Percentiles rank a stretch among this genome's conserved stretches.
Conservation (phyloP, 2,329 filamentous ascomycete genomes). For the Pseudomassariella vexata region DNA sequence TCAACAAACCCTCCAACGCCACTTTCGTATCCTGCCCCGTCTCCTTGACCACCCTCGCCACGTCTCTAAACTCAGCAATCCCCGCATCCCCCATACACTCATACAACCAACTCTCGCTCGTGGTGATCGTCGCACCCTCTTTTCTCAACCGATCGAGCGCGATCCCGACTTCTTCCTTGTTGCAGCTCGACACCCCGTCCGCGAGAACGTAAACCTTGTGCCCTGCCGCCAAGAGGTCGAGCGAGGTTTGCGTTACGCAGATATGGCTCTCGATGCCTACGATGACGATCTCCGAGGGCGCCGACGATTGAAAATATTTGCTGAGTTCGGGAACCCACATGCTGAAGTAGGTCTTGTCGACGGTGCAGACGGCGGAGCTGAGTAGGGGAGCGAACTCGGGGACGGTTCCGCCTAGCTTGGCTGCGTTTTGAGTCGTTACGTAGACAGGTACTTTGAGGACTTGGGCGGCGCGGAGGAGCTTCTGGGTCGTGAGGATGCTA, state of each 20-base stretch:
- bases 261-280: constrained; percentile 93
- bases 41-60: constrained; percentile 76
- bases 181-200: constrained; percentile 85
- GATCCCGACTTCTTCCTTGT: constrained; percentile 72
- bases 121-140: constrained; percentile 75
- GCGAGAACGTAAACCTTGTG: constrained; percentile 83
- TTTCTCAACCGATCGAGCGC: constrained; percentile 70
- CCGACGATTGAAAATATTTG: constrained; percentile 22
- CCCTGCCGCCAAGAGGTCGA: constrained; percentile 70
- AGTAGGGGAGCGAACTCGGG: constrained; percentile 58
- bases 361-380: constrained; percentile 45
- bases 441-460: constrained; percentile 72
- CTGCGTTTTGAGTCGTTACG: constrained; percentile 78
- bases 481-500: constrained; percentile 61
- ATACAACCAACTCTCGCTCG: constrained; percentile 85
- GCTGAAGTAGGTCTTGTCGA: constrained; percentile 86
- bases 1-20: constrained; percentile 60
- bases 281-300: constrained; percentile 59
- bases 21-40: constrained; percentile 64
- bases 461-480: constrained; percentile 60
- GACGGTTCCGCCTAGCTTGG: constrained; percentile 75
- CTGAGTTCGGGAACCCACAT: constrained; percentile 73
- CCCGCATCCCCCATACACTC: constrained; percentile 81
- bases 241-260: constrained; percentile 85
- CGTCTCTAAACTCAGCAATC: constrained; percentile 63